Evolutionary conservation across 768 basidiomycete species (phyloP), one percentile per base, ranked within the genome.

Genomic region (Leccinum incarnatum): DNA sequence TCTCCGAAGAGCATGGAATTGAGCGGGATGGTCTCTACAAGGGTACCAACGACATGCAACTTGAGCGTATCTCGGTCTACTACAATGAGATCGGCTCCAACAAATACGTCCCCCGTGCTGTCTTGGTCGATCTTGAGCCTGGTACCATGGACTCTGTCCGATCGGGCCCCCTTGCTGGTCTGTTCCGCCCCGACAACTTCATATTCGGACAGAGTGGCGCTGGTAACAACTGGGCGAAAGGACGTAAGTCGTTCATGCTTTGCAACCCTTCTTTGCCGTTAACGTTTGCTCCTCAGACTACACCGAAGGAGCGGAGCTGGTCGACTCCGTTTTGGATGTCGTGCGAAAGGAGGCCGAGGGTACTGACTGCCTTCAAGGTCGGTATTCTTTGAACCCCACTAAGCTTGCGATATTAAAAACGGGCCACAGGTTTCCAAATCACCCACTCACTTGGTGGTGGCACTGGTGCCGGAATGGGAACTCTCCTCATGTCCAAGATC

Each of bases 201-300:
- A 94, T 98, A 69, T 97, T 95, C 65, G 96, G 95, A 56, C 96
- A 98, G 78, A 94, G 87, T 75, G 95, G 95, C 78, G 96, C 95
- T 67, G 95, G 96, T 72, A 98, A 99, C 86, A 98, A 98, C 81
- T 98, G 97, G 97, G 96, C 97, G 23, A 99, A 98, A 88, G 96
- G 96, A 82, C 91, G 90, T 94, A 72, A 84, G 93, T 90, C 40
- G 4, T 47, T 55, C 21, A 32, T 14, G 7, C 32, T 4, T 5
- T 2, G 4, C 4, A 8, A 10, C 5, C 1, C 14, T 15, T n/a
- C 0, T n/a, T 40, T 12, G 2, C 14, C 19, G 10, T 42, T 58
- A 19, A 56, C 10, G 36, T 2, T 8, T 21, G 2, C 15, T 7
- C 3, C 25, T 19, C n/a, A 72, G 72, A 93, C 74, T 95, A 95